Percentiles rank a stretch among this genome's conserved stretches.
These are phyloP conservation scores for Cyberlindnera samutprakarnensis DNA, from an alignment of 805 yeast genomes.

Conservation along the genomic window DNA sequence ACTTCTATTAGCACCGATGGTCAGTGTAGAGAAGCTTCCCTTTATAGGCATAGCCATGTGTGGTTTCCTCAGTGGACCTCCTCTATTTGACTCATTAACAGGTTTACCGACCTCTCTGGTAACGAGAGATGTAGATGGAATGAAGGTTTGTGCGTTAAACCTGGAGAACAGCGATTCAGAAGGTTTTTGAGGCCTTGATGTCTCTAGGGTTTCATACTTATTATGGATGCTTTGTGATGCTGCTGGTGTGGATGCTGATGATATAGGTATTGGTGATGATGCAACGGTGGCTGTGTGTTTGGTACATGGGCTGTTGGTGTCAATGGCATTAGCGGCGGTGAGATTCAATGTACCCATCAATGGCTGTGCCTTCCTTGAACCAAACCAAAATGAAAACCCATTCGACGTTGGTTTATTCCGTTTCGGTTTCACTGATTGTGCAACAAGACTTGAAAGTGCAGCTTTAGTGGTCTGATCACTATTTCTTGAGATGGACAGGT, in stretches of 20 bases:
- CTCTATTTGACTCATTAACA: neutral
- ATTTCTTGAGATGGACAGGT: slow-evolving; percentile 2
- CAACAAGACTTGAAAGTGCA: slow-evolving; percentile 11
- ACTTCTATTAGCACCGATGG: slow-evolving; percentile 22
- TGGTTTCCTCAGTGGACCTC: neutral
- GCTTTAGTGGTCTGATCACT: slow-evolving; percentile 3
- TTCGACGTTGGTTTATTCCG: slow-evolving; percentile 2
- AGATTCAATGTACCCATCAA: too few relatives aligned
- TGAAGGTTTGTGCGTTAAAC: slow-evolving; percentile 5
- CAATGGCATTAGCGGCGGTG: too few relatives aligned
- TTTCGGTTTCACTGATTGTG: slow-evolving; percentile 5
- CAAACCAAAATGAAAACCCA: slow-evolving; percentile 9
- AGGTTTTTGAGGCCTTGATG: too few relatives aligned
- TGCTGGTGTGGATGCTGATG: too few relatives aligned
- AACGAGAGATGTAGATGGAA: slow-evolving; percentile 10
- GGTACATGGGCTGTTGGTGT: neutral
- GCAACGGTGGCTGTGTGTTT: too few relatives aligned
- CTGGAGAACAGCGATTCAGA: too few relatives aligned
- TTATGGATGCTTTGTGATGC: too few relatives aligned
- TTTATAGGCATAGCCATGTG: slow-evolving; percentile 5
- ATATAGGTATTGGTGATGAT: neutral
- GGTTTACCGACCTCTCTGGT: slow-evolving; percentile 18
- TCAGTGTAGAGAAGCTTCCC: slow-evolving; percentile 20
- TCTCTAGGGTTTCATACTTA: too few relatives aligned
- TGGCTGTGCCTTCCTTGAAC: slow-evolving; percentile 3